Base-by-base conservation (phyloP, 805 yeast species). In the Jamesozyma piceae region DNA sequence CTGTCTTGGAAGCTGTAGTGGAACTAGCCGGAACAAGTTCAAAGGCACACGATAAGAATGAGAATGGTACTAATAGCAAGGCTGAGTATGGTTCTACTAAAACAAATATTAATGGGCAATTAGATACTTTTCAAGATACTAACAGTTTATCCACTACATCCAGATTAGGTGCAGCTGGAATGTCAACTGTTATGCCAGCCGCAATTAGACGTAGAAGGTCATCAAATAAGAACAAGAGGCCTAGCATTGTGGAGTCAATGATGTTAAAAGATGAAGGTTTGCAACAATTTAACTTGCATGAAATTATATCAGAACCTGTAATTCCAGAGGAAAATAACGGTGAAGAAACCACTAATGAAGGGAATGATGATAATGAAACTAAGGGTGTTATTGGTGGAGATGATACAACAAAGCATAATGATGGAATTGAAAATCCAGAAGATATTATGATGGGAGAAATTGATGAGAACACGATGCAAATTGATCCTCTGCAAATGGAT, bases 201-300 rank as follows among this genome's bases (percentile, higher is more conserved):
- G 40, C 46, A 2, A 27, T 44, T 5, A 51, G 54, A 41, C 51
- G 60, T 31, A 57, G 64, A 37, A 43, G 61, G 22, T 53, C 55
- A n/a, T 57, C 63, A 4, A 49, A 49, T 17, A 51, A 52, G 24
- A 52, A 48, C 26, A 53, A 55, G 30, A 52, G 62, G 30, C 58
- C 65, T 3, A 58, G 62, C 35, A 39, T 59, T 21, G 49, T 58
- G 2, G 64, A 60, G 21, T 49, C 64, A 2, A 50, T 54, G 10
- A 58, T 62, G 54, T 41, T 62, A 13, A 58, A 54, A 38, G 65
- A 62, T 34, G 62, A 60, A 44, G 65, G 65, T 5, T 36, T 62
- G 13, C 63, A 56, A 31, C 63, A 62, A 39, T 57, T 54, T 31
- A 60, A 53, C 39, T 45, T 63, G 29, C 56, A 58, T 34, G 67